Conservation (phyloP, 139 green algal species). For the Picochlorum sp. region DNA sequence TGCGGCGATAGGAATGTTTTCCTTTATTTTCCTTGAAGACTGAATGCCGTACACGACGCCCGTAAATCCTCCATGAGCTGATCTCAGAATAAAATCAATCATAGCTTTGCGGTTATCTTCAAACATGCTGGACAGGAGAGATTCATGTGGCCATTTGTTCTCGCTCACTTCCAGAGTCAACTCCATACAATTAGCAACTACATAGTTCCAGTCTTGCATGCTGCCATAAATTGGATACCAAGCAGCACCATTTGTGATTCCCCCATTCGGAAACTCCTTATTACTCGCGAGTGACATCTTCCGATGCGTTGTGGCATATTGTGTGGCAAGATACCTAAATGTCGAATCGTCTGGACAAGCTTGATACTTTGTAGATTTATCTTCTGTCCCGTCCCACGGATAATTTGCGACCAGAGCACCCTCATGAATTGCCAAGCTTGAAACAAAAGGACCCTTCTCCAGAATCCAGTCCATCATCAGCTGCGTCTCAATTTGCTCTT, state of each 20-base stretch:
- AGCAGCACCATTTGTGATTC: constrained; percentile 82
- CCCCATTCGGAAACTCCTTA: constrained; percentile 58
- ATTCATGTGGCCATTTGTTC: constrained; percentile 59
- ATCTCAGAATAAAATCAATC: constrained; percentile 40
- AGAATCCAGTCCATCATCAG: constrained; percentile 65
- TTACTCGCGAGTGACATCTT: constrained; percentile 37
- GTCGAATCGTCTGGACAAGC: constrained; percentile 63
- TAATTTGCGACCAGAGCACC: constrained; percentile 82
- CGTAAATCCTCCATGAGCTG: constrained; percentile 37
- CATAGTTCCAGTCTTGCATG: constrained; percentile 89
- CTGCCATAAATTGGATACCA: constrained; percentile 90
- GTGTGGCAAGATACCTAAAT: constrained; percentile 58
- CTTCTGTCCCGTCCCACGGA: constrained; percentile 64
- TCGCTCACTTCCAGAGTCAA: constrained; percentile 83
- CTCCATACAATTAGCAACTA: constrained; percentile 61
- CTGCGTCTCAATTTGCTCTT: constrained; percentile 57
- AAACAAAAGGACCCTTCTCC: constrained; percentile 33
- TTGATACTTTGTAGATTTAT: constrained; percentile 48
- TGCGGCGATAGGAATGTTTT: constrained; percentile 16
- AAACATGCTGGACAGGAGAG: constrained; percentile 43
- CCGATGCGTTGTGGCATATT: constrained; percentile 60
- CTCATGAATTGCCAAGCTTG: constrained; percentile 22
- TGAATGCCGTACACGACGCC: constrained; percentile 7
- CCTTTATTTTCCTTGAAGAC: constrained; percentile 9
- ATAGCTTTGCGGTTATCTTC: constrained; percentile 58